phyloP scores from a whole-genome alignment of 176 grass and related monocot species.

The Luzula sylvatica region DNA sequence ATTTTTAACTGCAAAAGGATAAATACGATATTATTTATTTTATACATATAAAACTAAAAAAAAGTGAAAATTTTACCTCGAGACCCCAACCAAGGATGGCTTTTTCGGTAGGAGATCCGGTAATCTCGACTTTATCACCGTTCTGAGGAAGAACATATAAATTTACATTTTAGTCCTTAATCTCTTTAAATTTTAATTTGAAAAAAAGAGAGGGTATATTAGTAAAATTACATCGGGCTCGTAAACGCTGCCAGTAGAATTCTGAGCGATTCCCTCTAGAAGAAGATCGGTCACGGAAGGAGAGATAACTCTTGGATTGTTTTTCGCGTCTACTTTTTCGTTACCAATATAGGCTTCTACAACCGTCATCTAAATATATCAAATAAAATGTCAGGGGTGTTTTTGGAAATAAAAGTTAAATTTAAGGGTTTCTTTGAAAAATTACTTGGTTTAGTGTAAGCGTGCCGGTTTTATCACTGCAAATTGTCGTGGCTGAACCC shows the following conservation, averaged over 20 bases:
- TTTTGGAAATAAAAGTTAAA: too few species aligned
- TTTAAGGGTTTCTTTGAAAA: not conserved
- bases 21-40: too few species aligned
- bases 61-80: conserved; percentile 35
- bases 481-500: conserved; percentile 99
- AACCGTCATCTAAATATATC: conserved; percentile 79
- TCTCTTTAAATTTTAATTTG: not conserved
- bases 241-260: conserved; percentile 75
- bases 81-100: conserved; percentile 82
- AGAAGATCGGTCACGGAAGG: conserved; percentile 35
- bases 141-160: conserved; percentile 39
- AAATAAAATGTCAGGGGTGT: conserved; percentile 24
- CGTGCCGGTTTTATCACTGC: conserved; percentile 98
- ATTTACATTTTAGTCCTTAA: too few species aligned
- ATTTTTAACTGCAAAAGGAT: conserved; percentile 55
- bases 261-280: conserved; percentile 91
- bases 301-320: conserved; percentile 34
- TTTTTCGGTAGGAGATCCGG: conserved; percentile 88
- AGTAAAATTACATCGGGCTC: conserved; percentile 53
- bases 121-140: conserved; percentile 40
- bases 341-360: conserved; percentile 61
- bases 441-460: conserved; percentile 88
- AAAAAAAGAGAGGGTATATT: conserved; percentile 13
- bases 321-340: conserved; percentile 38
- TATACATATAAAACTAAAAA: conserved; percentile 25